These are phyloP conservation scores for Craterostigma plantagineum DNA, from an alignment of 257 asterid genomes.

Conservation along the genomic window DNA sequence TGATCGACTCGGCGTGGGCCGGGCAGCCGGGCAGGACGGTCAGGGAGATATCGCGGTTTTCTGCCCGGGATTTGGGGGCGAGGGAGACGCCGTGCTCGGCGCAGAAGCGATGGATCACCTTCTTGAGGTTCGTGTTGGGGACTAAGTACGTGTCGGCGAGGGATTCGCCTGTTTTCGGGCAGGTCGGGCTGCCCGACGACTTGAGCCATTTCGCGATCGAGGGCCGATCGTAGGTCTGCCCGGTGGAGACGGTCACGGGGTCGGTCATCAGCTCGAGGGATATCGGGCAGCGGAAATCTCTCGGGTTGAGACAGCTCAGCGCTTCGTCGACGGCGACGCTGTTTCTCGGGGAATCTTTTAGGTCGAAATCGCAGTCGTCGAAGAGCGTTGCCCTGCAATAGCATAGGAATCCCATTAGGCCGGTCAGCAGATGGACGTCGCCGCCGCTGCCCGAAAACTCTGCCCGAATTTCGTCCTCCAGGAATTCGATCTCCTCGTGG, in stretches of 20 bases:
- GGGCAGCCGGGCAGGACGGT: conserved; percentile 45
- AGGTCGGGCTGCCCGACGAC: conserved; percentile 39
- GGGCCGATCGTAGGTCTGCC: conserved; percentile 61
- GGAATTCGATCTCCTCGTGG: conserved; percentile 28
- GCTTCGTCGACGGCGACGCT: conserved; percentile 17
- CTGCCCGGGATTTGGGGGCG: conserved; percentile 32
- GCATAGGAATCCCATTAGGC: conserved; percentile 38
- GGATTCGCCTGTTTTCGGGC: conserved; percentile 60
- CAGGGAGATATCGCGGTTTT: conserved; percentile 31
- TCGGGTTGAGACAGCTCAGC: conserved; percentile 33
- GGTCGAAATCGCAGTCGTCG: conserved; percentile 22
- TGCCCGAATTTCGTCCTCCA: conserved; percentile 27
- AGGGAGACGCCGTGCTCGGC: conserved; percentile 39
- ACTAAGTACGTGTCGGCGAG: conserved; percentile 30
- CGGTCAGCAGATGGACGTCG: conserved; percentile 33
- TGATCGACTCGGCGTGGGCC: conserved; percentile 39
- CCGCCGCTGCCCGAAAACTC: conserved; percentile 15
- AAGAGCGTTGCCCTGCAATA: conserved; percentile 52
- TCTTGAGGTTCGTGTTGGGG: conserved; percentile 32
- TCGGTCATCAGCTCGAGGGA: conserved; percentile 66
- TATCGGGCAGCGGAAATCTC: conserved; percentile 67
- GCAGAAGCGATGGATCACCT: conserved; percentile 47
- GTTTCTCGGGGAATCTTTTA: conserved; percentile 8
- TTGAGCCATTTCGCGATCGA: conserved; percentile 64
- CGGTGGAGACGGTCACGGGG: conserved; percentile 56